These are phyloP conservation scores for Penicillium cataractarum DNA, from an alignment of 495 filamentous ascomycete species.

Conservation along the genomic window DNA sequence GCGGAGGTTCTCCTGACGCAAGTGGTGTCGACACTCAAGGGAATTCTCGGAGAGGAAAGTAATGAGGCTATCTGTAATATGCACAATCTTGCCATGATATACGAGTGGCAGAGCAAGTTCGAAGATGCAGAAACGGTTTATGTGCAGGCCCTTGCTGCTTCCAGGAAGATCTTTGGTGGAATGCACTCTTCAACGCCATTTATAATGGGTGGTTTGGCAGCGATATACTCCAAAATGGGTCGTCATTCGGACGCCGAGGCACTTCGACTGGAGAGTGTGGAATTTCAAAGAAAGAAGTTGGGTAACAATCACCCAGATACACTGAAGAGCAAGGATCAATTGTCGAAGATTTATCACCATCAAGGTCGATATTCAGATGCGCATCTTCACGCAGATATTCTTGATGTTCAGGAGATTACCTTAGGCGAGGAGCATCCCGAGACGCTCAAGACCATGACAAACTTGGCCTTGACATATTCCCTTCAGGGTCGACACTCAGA, in stretches of 20 bases:
- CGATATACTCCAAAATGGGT: not conserved
- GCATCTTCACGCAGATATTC: not conserved
- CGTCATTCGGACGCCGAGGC: not conserved
- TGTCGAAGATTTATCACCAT: not conserved
- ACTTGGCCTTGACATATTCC: not conserved
- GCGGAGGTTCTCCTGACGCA: too few relatives aligned
- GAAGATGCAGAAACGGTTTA: too few relatives aligned
- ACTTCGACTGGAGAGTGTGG: not conserved
- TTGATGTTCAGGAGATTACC: not conserved
- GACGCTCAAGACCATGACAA: not conserved
- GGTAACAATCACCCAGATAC: not conserved
- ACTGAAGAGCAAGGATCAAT: not conserved
- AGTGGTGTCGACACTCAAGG: too few relatives aligned
- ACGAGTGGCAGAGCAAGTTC: too few relatives aligned
- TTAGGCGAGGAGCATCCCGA: not conserved
- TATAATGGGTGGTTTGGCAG: not conserved
- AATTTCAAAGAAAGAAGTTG: not conserved
- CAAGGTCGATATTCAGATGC: not conserved
- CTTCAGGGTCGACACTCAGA: not conserved
- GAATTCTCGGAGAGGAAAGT: too few relatives aligned
- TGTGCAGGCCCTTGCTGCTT: too few relatives aligned
- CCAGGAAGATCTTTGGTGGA: not conserved
- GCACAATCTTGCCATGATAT: too few relatives aligned
- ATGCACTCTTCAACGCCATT: not conserved
- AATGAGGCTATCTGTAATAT: too few relatives aligned